Conservation (phyloP, 2,329 filamentous ascomycete genomes). For the Fusarium pilosicola region DNA sequence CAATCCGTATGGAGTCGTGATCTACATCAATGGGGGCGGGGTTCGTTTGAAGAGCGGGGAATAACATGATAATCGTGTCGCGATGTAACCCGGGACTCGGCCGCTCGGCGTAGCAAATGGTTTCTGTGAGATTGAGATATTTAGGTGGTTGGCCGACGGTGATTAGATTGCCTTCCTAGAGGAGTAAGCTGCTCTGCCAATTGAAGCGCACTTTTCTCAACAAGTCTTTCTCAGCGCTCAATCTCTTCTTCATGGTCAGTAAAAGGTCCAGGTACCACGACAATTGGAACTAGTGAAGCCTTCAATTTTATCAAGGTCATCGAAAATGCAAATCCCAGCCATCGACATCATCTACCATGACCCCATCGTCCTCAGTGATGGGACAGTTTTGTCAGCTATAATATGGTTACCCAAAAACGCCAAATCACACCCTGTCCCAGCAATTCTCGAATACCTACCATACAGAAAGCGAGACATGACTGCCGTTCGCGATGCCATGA, state of each 20-base stretch:
- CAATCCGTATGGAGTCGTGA: neutral
- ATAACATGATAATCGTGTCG: neutral
- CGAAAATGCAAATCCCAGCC: neutral
- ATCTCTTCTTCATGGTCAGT: neutral
- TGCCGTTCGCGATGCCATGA: constrained; percentile 4
- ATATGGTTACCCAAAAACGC: constrained; percentile 4
- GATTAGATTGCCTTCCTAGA: neutral
- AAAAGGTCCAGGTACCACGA: too few relatives aligned
- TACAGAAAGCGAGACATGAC: constrained; percentile 6
- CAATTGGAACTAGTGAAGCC: neutral
- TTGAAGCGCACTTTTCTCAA: too few relatives aligned
- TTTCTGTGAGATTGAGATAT: neutral
- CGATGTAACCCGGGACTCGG: neutral
- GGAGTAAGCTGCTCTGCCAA: neutral
- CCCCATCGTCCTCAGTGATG: constrained; percentile 8
- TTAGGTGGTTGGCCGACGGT: neutral
- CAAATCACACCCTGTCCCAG: neutral
- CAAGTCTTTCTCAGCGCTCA: too few relatives aligned
- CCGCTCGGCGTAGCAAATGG: neutral
- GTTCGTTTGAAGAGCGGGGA: neutral
- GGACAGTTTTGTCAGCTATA: neutral
- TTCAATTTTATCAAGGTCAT: fast-evolving
- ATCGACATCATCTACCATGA: constrained; percentile 3
- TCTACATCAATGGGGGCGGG: neutral
- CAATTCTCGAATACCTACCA: constrained; percentile 1